These are phyloP conservation scores for Beauveria varroae DNA, from an alignment of 2,329 filamentous ascomycete species.

Conservation along the genomic window DNA sequence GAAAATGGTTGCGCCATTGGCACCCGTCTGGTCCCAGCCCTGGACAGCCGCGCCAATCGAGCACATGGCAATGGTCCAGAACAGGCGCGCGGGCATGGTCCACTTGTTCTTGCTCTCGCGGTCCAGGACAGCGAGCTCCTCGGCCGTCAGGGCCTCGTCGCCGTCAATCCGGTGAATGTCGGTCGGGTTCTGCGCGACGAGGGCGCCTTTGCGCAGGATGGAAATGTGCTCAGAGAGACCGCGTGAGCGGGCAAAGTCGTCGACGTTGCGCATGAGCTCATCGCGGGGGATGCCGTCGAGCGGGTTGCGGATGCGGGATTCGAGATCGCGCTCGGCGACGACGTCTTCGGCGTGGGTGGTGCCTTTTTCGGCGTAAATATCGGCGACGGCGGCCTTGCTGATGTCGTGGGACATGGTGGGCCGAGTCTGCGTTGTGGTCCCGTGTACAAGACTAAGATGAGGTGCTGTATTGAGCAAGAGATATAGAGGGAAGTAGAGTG, in stretches of 20 bases:
- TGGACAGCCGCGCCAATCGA: conserved; percentile 65
- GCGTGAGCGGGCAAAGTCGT: conserved; percentile 54
- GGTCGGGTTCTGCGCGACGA: conserved; percentile 64
- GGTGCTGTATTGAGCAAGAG: no score
- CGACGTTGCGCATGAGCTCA: conserved; percentile 47
- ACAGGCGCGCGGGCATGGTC: conserved; percentile 54
- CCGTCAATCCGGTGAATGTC: conserved; percentile 52
- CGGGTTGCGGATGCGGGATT: conserved; percentile 21
- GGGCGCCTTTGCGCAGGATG: conserved; percentile 59
- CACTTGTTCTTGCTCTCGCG: conserved; percentile 62
- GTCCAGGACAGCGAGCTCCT: conserved; percentile 50
- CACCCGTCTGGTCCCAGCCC: conserved; percentile 61
- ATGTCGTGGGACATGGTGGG: conserved; percentile 8
- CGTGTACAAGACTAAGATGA: no score
- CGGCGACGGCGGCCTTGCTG: background rate
- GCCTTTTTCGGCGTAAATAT: conserved; percentile 5
- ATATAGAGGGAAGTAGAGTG: no score
- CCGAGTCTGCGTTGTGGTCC: background rate
- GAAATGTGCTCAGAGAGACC: conserved; percentile 50
- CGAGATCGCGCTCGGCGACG: background rate
- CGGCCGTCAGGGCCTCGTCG: conserved; percentile 45
- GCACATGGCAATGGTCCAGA: conserved; percentile 60
- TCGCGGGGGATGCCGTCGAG: conserved; percentile 45
- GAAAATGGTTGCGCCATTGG: conserved; percentile 55
- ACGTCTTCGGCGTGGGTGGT: conserved; percentile 6